Evolutionary conservation across 225 moss, liverwort and hornwort genomes (phyloP).

Genomic region (Anthoceros angustus): DNA sequence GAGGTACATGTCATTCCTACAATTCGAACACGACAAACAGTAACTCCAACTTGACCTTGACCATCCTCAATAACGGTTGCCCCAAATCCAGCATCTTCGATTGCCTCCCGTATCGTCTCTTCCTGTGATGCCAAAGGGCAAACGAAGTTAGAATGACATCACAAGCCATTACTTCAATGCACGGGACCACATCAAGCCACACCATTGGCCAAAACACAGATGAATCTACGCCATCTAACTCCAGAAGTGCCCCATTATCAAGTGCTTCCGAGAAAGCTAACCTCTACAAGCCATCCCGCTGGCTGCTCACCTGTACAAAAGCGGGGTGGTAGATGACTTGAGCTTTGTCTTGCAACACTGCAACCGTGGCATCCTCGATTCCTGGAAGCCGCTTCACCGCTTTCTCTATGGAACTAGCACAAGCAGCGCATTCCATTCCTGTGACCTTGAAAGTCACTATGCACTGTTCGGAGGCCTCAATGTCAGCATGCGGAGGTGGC

Average conservation of each 20-base stretch:
- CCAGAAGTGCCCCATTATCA: no score
- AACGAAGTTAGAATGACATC: not conserved
- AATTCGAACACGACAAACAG: slow-evolving; percentile 59
- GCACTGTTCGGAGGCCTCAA: slow-evolving; percentile 35
- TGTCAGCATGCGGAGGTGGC: slow-evolving; percentile 25
- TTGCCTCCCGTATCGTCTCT: slow-evolving; percentile 65
- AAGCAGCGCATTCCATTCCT: slow-evolving; percentile 93
- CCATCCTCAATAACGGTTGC: slow-evolving; percentile 36
- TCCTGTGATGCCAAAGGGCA: slow-evolving; percentile 26
- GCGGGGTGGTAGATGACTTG: slow-evolving; percentile 72
- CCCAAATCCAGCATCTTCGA: slow-evolving; percentile 84
- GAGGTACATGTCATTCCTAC: slow-evolving; percentile 92
- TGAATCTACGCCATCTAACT: no score
- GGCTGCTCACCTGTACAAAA: slow-evolving; percentile 39
- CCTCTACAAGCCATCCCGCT: not conserved
- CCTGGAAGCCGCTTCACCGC: slow-evolving; percentile 81
- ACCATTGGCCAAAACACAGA: no score
- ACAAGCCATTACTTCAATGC: not conserved
- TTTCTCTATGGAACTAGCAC: slow-evolving; percentile 86
- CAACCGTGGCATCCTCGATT: slow-evolving; percentile 78
- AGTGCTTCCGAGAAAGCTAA: not conserved
- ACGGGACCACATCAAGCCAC: not conserved
- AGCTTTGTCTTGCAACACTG: slow-evolving; percentile 70
- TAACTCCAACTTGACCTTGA: slow-evolving; percentile 16
- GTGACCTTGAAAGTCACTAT: slow-evolving; percentile 58